Percentiles rank a stretch among this genome's conserved stretches.
phyloP scores from a whole-genome alignment of 129 eudicot genomes.

The Saussurea involucrata region DNA sequence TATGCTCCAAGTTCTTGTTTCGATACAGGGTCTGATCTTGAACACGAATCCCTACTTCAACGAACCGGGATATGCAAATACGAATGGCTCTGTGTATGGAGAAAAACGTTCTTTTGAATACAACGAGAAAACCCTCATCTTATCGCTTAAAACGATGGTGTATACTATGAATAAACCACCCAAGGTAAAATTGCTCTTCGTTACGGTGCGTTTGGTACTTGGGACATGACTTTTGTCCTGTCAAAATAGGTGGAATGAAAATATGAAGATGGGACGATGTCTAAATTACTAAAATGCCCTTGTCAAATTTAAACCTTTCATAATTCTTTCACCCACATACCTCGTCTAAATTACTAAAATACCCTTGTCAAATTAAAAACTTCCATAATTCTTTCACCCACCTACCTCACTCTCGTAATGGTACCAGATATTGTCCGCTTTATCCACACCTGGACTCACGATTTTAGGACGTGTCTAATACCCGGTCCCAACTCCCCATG shows the following conservation, averaged over 20 bases:
- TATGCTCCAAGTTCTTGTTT: constrained; percentile 75
- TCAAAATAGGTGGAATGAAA: neutral
- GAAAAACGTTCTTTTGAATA: constrained; percentile 39
- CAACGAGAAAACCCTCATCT: constrained; percentile 53
- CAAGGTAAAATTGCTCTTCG: constrained; percentile 39
- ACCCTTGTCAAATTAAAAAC: neutral
- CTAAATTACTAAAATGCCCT: neutral
- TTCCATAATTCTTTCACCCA: neutral
- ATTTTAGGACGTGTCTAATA: neutral
- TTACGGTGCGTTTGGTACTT: neutral
- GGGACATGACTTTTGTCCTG: neutral
- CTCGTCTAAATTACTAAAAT: neutral
- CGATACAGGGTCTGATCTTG: constrained; percentile 75
- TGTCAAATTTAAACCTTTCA: neutral
- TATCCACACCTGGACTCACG: neutral
- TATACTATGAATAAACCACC: constrained; percentile 55
- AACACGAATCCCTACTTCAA: constrained; percentile 71
- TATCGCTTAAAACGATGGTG: constrained; percentile 61
- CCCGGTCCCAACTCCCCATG: too few species aligned
- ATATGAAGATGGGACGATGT: neutral
- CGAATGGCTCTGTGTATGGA: constrained; percentile 24
- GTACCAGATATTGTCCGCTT: neutral
- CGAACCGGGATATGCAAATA: constrained; percentile 52
- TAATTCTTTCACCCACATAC: neutral
- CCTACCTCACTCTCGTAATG: neutral